phyloP scores from a whole-genome alignment of 305 asterid species.

The Solanum hybrid region DNA sequence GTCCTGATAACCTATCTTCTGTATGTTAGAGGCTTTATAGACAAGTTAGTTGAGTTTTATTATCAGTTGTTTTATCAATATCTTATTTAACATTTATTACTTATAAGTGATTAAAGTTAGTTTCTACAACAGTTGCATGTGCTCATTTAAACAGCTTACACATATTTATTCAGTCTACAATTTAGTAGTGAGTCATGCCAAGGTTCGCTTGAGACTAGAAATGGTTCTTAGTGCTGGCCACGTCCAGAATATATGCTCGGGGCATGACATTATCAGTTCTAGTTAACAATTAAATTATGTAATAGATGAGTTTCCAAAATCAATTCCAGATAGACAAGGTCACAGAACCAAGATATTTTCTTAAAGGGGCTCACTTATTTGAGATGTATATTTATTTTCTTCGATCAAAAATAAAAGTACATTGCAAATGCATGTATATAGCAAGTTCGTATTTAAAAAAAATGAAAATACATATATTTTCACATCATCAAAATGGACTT shows the following conservation, averaged over 20 bases:
- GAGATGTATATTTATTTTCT: background rate
- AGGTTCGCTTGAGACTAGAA: background rate
- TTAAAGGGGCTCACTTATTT: background rate
- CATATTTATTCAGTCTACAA: background rate
- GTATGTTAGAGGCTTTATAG: too few species aligned
- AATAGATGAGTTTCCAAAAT: background rate
- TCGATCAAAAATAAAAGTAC: background rate
- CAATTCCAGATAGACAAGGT: background rate
- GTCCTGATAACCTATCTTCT: too few species aligned
- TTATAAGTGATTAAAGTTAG: too few species aligned
- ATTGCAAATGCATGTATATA: background rate
- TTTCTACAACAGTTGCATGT: background rate
- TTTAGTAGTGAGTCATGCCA: background rate
- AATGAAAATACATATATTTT: background rate
- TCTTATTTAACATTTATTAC: too few species aligned
- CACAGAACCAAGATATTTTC: background rate
- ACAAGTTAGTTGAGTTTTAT: too few species aligned
- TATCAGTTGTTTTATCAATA: too few species aligned
- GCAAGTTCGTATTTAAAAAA: background rate
- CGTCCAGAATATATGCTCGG: background rate
- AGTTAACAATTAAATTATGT: background rate
- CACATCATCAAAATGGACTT: background rate
- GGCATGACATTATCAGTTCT: background rate
- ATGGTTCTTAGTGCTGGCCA: background rate
- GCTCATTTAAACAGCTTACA: background rate